A percentile compares a stretch with the other conserved stretches of the same genome.
phyloP scores from a whole-genome alignment of 306 rosid genomes.

The Morella rubra region DNA sequence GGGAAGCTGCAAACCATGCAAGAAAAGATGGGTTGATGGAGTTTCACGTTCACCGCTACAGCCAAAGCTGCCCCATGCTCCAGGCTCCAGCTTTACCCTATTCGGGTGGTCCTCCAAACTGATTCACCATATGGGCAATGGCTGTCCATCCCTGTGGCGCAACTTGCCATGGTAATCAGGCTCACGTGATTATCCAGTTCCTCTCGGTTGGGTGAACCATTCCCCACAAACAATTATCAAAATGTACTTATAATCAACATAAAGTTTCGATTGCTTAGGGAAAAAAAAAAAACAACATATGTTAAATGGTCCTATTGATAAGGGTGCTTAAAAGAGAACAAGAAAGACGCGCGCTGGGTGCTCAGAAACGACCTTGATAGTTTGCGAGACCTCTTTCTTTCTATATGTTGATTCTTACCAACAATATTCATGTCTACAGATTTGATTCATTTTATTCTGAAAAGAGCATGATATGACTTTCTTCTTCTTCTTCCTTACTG shows the following conservation, averaged over 20 bases:
- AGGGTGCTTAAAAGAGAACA: background rate
- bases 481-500: background rate
- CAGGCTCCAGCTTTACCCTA: background rate
- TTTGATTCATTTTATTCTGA: background rate
- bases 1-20: background rate
- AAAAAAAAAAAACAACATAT: no score
- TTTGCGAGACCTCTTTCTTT: background rate
- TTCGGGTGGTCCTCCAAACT: background rate
- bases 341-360: background rate
- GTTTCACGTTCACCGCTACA: background rate
- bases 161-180: no score
- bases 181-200: no score
- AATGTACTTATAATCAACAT: no score
- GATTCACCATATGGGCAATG: slow-evolving; percentile 2
- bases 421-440: background rate
- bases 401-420: background rate
- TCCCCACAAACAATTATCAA: no score
- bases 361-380: background rate
- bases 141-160: no score
- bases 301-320: no score
- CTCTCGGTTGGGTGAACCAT: no score
- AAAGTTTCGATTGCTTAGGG: no score
- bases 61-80: background rate
- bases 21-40: background rate
- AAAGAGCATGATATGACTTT: background rate